phyloP scores from a whole-genome alignment of 192 early-diverging fungal genomes.

The Allomyces macrogynus region DNA sequence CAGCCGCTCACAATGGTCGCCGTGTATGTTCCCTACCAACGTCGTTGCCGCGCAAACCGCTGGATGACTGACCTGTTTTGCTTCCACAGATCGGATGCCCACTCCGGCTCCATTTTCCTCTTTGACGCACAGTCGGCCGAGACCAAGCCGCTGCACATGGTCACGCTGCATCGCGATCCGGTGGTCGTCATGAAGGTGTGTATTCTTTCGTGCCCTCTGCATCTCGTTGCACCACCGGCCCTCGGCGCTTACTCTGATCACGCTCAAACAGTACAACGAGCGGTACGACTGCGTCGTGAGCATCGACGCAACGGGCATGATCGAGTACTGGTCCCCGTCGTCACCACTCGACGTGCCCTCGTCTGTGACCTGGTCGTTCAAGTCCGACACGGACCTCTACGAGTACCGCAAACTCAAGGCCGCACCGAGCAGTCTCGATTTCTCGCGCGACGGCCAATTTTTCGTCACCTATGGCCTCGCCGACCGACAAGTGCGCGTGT shows the following conservation, averaged over 20 bases:
- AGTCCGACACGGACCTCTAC: slow-evolving; percentile 88
- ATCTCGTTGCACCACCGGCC: neutral
- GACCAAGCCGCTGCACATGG: slow-evolving; percentile 33
- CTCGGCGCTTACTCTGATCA: neutral
- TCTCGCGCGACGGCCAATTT: slow-evolving; percentile 57
- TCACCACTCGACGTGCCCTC: slow-evolving; percentile 38
- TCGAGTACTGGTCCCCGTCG: slow-evolving; percentile 75
- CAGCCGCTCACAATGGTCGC: slow-evolving; percentile 68
- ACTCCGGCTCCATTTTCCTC: slow-evolving; percentile 46
- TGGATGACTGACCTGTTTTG: neutral
- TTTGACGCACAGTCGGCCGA: slow-evolving; percentile 58
- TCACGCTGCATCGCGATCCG: slow-evolving; percentile 49
- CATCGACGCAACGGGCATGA: slow-evolving; percentile 65
- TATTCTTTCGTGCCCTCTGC: neutral
- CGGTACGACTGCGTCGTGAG: slow-evolving; percentile 56
- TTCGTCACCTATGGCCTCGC: slow-evolving; percentile 74
- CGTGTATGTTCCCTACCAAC: slow-evolving; percentile 23
- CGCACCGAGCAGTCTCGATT: slow-evolving; percentile 51
- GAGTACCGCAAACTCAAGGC: slow-evolving; percentile 82
- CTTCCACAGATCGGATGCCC: slow-evolving; percentile 46
- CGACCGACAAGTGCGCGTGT: slow-evolving; percentile 72
- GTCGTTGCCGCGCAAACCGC: neutral
- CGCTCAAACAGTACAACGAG: slow-evolving; percentile 39
- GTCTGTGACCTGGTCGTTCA: slow-evolving; percentile 52
- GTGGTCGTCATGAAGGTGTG: slow-evolving; percentile 52